Evolutionary conservation across 495 filamentous ascomycete genomes (phyloP), one percentile per base, ranked within the genome.

Genomic region (Penicillium tannophilum): DNA sequence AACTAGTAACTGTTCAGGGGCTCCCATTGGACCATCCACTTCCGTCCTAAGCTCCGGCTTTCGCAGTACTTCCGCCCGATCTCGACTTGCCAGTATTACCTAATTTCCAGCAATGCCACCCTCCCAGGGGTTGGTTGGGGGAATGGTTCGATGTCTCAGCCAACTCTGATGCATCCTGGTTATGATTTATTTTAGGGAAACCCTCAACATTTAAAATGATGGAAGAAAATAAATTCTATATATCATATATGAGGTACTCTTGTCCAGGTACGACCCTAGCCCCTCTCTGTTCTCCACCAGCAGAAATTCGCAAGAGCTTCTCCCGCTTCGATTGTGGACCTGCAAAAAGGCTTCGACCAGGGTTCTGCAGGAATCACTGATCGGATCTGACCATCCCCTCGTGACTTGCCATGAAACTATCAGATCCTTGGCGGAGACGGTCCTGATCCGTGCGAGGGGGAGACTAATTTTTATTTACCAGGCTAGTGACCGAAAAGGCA

Each of bases 241-340:
- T 36, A 14, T 36, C 12, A 36, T 0, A 12, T 36, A 36, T 1
- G 10, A 11, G 17, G 49, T 20, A 31, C 48, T 52, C 23, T 36
- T 53, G 42, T 45, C 14, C 23, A 45, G 42, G 42, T 45, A 47
- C 43, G 36, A 64, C 64, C 60, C 50, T 62, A 50, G 64, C 62
- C 67, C 63, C 58, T 63, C 58, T 62, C 56, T 42, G 49, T 67
- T 56, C 62, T 68, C 68, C 69, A 71, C 68, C 68, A 49, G 45
- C 41, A 61, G 63, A 63, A 48, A 50, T 70, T 67, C 64, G 58
- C 64, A 61, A 66, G 71, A 75, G 76, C 74, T 77, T 77, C 73
- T 79, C 71, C 75, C 76, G 74, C 71, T 76, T 77, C 74, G 63
- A 77, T 77, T 71, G 76, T 79, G 76, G 76, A 75, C 73, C 76